Evolutionary conservation across 768 basidiomycete genomes (phyloP).

Genomic region (Suillus sp.): DNA sequence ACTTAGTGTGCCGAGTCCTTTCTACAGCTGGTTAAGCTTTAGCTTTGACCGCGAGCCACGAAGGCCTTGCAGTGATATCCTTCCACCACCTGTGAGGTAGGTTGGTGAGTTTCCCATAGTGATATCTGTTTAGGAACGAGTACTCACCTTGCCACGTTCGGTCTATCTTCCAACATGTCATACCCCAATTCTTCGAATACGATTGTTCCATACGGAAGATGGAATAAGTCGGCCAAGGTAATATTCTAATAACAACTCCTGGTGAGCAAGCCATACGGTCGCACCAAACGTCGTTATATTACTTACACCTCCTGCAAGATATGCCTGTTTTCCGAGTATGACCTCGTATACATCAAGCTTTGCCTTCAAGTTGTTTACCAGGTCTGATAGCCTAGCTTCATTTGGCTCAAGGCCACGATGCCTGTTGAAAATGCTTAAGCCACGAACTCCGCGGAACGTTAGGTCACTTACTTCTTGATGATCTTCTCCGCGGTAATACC

Average conservation of each 20-base stretch:
- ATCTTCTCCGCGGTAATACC: constrained; percentile 49
- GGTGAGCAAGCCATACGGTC: background rate
- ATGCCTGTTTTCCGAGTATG: constrained; percentile 54
- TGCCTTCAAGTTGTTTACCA: constrained; percentile 29
- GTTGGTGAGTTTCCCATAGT: background rate
- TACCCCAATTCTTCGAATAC: constrained; percentile 29
- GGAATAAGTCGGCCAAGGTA: constrained; percentile 48
- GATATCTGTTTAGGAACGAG: too few species aligned
- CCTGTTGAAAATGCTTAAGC: background rate
- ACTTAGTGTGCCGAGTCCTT: background rate
- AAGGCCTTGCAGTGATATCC: constrained; percentile 44
- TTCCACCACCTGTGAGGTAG: constrained; percentile 50
- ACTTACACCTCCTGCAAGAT: constrained; percentile 58
- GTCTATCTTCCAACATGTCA: constrained; percentile 24
- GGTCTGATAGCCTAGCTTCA: constrained; percentile 26
- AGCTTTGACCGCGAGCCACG: constrained; percentile 50
- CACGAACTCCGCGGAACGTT: background rate
- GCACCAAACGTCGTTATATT: constrained; percentile 16
- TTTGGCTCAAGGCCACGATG: constrained; percentile 25
- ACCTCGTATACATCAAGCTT: constrained; percentile 54
- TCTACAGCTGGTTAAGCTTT: constrained; percentile 22
- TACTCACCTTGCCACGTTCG: constrained; percentile 31
- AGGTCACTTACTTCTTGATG: constrained; percentile 46
- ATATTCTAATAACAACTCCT: constrained; percentile 32
- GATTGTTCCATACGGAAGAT: constrained; percentile 42